Conservation (phyloP, 1,139 yeast genomes). For the Candida sanyaensis region DNA sequence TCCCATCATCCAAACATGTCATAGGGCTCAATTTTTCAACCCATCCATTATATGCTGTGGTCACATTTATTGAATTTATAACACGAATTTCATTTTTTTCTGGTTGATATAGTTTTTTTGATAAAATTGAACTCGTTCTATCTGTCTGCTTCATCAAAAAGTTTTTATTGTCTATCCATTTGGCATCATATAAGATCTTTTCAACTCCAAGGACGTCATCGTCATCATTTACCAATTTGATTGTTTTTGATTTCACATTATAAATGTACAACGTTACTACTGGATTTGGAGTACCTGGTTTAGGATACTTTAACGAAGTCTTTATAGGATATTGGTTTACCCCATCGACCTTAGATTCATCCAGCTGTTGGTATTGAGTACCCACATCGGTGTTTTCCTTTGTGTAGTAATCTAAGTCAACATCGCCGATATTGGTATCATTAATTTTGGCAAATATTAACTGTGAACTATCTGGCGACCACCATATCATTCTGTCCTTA, state of each 20-base stretch:
- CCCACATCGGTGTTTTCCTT: constrained; percentile 37
- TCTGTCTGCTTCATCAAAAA: constrained; percentile 70
- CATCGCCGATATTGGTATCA: constrained; percentile 69
- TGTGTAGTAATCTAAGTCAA: constrained; percentile 65
- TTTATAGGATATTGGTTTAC: constrained; percentile 58
- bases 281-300: constrained; percentile 83
- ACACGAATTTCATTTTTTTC: constrained; percentile 15
- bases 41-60: constrained; percentile 57
- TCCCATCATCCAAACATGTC: constrained; percentile 33
- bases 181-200: constrained; percentile 65
- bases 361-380: constrained; percentile 22
- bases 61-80: constrained; percentile 35
- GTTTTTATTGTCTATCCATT: constrained; percentile 61
- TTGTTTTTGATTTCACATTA: constrained; percentile 28
- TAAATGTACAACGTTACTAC: constrained; percentile 48
- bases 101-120: constrained; percentile 53
- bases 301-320: constrained; percentile 71
- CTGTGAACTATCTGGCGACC: constrained; percentile 76
- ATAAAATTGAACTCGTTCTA: constrained; percentile 63
- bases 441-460: constrained; percentile 68
- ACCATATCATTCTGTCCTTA: constrained; percentile 74
- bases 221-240: constrained; percentile 22
- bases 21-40: constrained; percentile 44
- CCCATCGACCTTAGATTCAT: constrained; percentile 17
- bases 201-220: constrained; percentile 45